Evolutionary conservation across 2,329 filamentous ascomycete species (phyloP), one percentile per base, ranked within the genome.

Genomic region (Macrophomina tecta): DNA sequence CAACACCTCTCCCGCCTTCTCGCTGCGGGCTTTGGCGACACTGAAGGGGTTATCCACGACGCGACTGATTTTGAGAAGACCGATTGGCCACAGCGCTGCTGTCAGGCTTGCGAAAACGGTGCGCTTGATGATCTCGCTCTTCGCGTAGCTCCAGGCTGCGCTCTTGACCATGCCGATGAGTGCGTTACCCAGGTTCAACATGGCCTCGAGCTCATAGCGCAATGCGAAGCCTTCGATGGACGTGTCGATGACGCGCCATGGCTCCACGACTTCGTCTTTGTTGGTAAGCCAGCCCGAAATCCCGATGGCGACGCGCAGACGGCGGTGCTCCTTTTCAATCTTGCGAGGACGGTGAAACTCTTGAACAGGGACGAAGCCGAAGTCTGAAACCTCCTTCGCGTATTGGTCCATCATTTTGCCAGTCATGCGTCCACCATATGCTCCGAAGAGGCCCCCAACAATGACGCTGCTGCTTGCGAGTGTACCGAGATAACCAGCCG

Each of bases 401-500:
- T 96, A 97, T 14, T 90, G 85, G 70, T 97, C 92, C 84, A 97
- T 91, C 84, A 94, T 92, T 76, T 93, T 90, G 63, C 89, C 88
- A 0, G 91, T 91, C 85, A 97, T 94, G 38, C 90, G 87, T 1
- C 90, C 89, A 52, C 92, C 91, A 75, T 96, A 97, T n/a, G 95
- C 92, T 6, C 95, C 95, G 74, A 98, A 97, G 51, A 98, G 82
- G 48, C 91, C 88, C 14, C 94, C 94, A 34, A 97, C 90, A 51
- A 93, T 83, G 16, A 95, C 86, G 4, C 89, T 87, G 69, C 91
- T 95, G 46, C 94, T 90, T 1, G 93, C 91, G 73, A 97, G 84
- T 18, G 89, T 86, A 12, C 94, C 94, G 0, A 98, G 82, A 64
- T 97, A 88, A 1, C 89, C 89, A 28, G 93, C 93, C 16, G 92